Percentiles rank a stretch among this genome's conserved stretches.
These are phyloP conservation scores for Yamadazyma songkhlaensis DNA, from an alignment of 1,139 yeast genomes.

Conservation along the genomic window DNA sequence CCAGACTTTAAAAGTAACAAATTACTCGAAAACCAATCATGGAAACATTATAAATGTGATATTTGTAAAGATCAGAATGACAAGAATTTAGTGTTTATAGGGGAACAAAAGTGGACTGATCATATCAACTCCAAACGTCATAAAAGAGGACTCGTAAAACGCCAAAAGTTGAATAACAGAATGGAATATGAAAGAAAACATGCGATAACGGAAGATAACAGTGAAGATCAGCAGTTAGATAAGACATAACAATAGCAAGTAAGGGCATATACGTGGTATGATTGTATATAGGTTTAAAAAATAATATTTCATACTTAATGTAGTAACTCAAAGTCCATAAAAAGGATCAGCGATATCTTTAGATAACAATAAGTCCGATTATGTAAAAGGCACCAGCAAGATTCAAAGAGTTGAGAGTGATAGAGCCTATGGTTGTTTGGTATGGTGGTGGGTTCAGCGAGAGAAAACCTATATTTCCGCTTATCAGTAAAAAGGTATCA, in stretches of 20 bases:
- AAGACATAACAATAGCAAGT: not conserved
- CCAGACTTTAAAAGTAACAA: conserved; percentile 33
- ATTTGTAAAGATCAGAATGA: conserved; percentile 61
- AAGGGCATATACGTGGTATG: too few relatives aligned
- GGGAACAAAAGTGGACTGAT: conserved; percentile 64
- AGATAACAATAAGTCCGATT: too few relatives aligned
- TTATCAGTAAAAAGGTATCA: too few relatives aligned
- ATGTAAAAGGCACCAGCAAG: too few relatives aligned
- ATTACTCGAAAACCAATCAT: conserved; percentile 36
- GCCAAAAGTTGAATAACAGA: conserved; percentile 3
- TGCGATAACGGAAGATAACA: not conserved
- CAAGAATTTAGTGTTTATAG: conserved; percentile 63
- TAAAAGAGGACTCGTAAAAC: conserved; percentile 11
- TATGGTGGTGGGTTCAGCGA: too few relatives aligned
- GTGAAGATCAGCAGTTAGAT: not conserved
- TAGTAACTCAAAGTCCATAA: too few relatives aligned
- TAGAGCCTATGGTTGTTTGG: too few relatives aligned
- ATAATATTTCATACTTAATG: too few relatives aligned
- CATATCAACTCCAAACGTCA: conserved; percentile 73
- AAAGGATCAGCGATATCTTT: too few relatives aligned
- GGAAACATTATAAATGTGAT: conserved; percentile 72
- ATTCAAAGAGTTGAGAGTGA: too few relatives aligned
- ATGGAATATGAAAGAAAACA: not conserved
- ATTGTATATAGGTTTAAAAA: too few relatives aligned
- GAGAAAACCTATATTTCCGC: too few relatives aligned